phyloP scores from a whole-genome alignment of 352 stramenopile species.

The Globisporangium paddicum region DNA sequence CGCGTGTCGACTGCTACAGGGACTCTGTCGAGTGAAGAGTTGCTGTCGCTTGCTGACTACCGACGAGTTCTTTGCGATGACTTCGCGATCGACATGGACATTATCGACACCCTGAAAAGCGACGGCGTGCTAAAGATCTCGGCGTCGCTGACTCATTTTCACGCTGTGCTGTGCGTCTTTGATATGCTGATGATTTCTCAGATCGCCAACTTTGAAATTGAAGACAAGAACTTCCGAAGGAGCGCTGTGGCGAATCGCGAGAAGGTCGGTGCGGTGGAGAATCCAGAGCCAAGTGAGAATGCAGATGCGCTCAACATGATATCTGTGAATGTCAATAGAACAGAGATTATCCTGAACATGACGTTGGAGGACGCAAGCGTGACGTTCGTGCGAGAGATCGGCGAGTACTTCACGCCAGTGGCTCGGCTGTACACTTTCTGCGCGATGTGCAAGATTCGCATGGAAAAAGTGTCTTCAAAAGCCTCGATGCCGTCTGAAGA shows the following conservation, averaged over 20 bases:
- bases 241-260: background rate
- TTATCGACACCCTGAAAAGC: constrained; percentile 39
- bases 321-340: background rate
- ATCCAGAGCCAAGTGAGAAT: background rate
- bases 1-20: background rate
- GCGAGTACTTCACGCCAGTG: constrained; percentile 67
- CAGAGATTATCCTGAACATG: constrained; percentile 36
- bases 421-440: constrained; percentile 59
- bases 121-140: constrained; percentile 48
- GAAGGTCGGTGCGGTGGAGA: background rate
- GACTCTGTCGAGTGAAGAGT: background rate
- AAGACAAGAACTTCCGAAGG: background rate
- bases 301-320: background rate
- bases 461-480: constrained; percentile 23
- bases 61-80: constrained; percentile 65
- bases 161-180: constrained; percentile 57
- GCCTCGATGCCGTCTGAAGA: constrained; percentile 7
- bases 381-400: constrained; percentile 70
- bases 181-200: constrained; percentile 42
- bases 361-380: constrained; percentile 63
- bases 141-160: constrained; percentile 60
- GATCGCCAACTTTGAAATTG: constrained; percentile 11
- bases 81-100: constrained; percentile 64
- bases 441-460: constrained; percentile 56
- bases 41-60: constrained; percentile 23